Base-by-base conservation (phyloP, 2,329 filamentous ascomycete genomes). In the Fusarium drepaniforme region DNA sequence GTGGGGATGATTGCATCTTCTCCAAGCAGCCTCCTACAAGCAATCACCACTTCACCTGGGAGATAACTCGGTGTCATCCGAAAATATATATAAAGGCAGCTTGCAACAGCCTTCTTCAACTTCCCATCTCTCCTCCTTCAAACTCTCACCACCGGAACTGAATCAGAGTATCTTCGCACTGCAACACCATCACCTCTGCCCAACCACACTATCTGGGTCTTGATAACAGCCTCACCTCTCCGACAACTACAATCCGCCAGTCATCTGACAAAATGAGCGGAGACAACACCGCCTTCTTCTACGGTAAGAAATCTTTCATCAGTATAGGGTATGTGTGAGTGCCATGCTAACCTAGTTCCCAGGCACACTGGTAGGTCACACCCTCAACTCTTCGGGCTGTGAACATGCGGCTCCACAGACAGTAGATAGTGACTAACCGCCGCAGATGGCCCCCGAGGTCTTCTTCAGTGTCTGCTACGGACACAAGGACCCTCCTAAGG, bases 391-490 rank as follows among this genome's bases (percentile, higher is more conserved):
- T 9, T 37, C 18, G 25, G 18, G 33, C 18, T n/a, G 18, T 18
- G 7, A 15, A 60, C 3, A 7, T 42, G 4, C 28, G 37, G 16
- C 33, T 33, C 23, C 4, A 18, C 30, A 40, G 12, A 12, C 40
- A 30, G 5, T 12, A 11, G 1, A 51, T 23, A n/a, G 70, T 81
- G 64, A 81, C 82, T 70, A 79, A 71, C 63, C 33, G 9, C 21
- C 40, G 8, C 57, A 86, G 85, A 98, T 98, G 95, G 93, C 93
- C n/a, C 91, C 93, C 0, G 90, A 93, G 79, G 92, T 98, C 78
- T 94, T 98, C 77, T 93, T 93, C 84, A 93, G 93, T 38, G 95
- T 98, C 51, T 94, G 94, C 83, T 94, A 96, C 84, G 90, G 91
- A 75, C 84, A 84, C 11, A 82, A 85, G 18, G 77, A 81, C 7